Evolutionary conservation across 164 flowering plant species (phyloP), one percentile per base, ranked within the genome.

Genomic region (Saururus chinensis): DNA sequence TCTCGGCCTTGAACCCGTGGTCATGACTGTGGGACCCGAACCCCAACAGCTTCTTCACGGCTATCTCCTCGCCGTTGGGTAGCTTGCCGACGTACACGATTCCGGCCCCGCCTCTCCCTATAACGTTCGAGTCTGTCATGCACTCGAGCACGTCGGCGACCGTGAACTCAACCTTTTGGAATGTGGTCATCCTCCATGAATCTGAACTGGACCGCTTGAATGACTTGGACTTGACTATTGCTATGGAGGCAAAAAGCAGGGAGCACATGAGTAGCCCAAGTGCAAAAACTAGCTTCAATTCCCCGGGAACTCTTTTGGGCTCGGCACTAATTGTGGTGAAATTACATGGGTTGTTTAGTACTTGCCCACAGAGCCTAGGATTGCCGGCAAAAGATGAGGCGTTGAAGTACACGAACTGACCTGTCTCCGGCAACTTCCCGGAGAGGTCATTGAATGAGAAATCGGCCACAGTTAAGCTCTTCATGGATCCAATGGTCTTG

Each of bases 31-130:
- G 65, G 55, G 63, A 59, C 19, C 82, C 87, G 19, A 81, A 70
- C 8, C 88, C 88, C 0, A 82, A 75, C 6, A 87, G 79, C 51
- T 78, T 87, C 65, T 89, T 89, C 17, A 86, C 93, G 0, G 96
- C 98, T 6, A 89, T 80, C 70, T 87, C 91, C 10, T 73, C 82
- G 56, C 93, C 93, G 53, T 73, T 79, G 0, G 92, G 83, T 84
- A 82, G 80, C 71, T 80, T 84, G 0, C 89, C 98, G 22, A 82
- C 76, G 77, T 86, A 92, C 5, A 92, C 98, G 7, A 84, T 75
- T 37, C 98, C 98, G 0, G 96, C 93, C 14, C 96, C 98, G 35
- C 98, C 98, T 42, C 86, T 68, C 1, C 98, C 98, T 0, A 92
- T 85, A 68, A 82, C 85, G 63, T 89, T 87, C 20, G 85, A 76